phyloP scores from a whole-genome alignment of 2,329 filamentous ascomycete species.

The Talaromyces verruculosus region DNA sequence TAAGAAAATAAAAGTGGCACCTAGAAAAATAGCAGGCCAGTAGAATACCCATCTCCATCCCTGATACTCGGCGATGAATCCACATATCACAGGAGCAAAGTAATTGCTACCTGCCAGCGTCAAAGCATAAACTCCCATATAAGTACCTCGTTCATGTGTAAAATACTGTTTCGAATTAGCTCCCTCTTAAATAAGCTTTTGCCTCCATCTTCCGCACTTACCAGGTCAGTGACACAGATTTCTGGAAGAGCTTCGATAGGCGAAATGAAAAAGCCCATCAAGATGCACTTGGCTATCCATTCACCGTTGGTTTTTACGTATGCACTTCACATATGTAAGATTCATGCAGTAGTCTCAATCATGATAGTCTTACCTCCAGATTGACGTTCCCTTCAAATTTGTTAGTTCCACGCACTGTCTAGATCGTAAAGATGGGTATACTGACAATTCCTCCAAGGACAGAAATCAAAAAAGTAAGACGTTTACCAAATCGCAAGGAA shows the following conservation, averaged over 20 bases:
- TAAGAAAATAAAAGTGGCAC: conserved; percentile 47
- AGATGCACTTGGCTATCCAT: conserved; percentile 42
- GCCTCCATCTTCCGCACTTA: conserved; percentile 25
- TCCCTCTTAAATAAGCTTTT: not conserved
- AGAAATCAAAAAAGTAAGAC: conserved; percentile 37
- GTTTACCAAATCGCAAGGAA: conserved; percentile 47
- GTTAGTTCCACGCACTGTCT: not conserved
- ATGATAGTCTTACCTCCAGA: conserved; percentile 18
- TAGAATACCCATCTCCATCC: conserved; percentile 53
- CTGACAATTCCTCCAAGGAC: conserved; percentile 36
- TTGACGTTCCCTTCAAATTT: conserved; percentile 15
- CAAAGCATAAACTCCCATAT: conserved; percentile 44
- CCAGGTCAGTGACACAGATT: conserved; percentile 44
- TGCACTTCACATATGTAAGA: conserved; percentile 28
- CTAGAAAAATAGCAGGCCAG: conserved; percentile 54
- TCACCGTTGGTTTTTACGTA: conserved; percentile 36
- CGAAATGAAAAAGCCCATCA: conserved; percentile 42
- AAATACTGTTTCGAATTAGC: conserved; percentile 38
- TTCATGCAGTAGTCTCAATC: conserved; percentile 18
- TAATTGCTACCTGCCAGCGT: conserved; percentile 45
- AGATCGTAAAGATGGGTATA: not conserved
- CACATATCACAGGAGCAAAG: conserved; percentile 48
- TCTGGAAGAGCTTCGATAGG: conserved; percentile 46
- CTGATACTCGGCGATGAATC: conserved; percentile 49
- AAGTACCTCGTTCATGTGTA: conserved; percentile 43